Evolutionary conservation across 169 alveolate species (phyloP), one percentile per base, ranked within the genome.

Genomic region (Plasmodium reichenowi): DNA sequence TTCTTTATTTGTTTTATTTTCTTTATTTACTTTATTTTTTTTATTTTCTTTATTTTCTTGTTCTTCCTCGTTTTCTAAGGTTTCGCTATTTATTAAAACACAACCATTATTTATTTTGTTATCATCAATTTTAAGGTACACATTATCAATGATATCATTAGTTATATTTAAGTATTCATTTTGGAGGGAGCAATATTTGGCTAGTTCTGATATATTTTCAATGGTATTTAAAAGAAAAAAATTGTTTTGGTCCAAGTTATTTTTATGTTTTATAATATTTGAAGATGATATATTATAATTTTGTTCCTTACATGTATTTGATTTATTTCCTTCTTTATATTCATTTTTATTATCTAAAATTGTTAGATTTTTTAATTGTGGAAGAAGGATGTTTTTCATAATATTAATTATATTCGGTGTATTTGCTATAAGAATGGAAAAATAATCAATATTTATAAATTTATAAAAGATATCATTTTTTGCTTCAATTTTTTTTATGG

Each of bases 81-180:
- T 17, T 43, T 32, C 60, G 20, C 10, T 67, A 29, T 58, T 80
- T 17, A 67, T 80, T 43, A 80, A 50, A 67, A 80, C 72, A 15
- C 52, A 80, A 38, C 83, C 83, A 22, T 80, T 56, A 22, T 52
- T 66, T 68, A 80, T 38, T 48, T 80, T 66, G 66, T 80, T 80
- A 10, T 80, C 90, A 48, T 50, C 63, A 10, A 80, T 58, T 80
- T 80, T 80, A 15, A 80, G 43, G 52, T 38, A 38, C 20, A 80
- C 83, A 52, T 80, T 80, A 29, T 80, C 90, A 43, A 80, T 50
- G 32, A 80, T 80, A 32, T 80, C 90, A 62, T 80, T 70, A n/a
- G 70, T 80, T 80, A 80, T 80, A 68, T 67, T 71, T n/a, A 72
- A 48, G 70, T 58, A 7, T 56, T 80, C 76, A 63, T 48, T 68